Conservation (phyloP, 2,329 filamentous ascomycete genomes). For the Lachnellula subtilissima region DNA sequence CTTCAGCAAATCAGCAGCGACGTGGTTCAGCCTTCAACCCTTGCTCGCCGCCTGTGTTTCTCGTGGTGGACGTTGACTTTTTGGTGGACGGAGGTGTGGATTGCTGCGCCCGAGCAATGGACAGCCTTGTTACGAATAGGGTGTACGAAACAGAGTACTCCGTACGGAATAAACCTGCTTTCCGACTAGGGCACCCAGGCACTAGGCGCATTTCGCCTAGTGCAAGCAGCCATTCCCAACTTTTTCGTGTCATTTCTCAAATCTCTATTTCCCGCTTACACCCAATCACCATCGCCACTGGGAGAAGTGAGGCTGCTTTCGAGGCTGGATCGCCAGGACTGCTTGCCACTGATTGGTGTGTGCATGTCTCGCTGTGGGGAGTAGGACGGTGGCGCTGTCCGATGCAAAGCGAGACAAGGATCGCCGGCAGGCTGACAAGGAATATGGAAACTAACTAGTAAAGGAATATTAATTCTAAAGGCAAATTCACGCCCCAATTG, state of each 20-base stretch:
- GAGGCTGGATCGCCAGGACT: constrained; percentile 7
- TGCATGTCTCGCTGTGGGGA: background rate
- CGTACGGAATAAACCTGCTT: background rate
- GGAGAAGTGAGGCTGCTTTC: constrained; percentile 21
- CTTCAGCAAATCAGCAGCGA: constrained; percentile 14
- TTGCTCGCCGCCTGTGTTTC: background rate
- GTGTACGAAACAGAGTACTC: background rate
- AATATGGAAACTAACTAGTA: too few species aligned
- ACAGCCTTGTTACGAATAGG: constrained; percentile 7
- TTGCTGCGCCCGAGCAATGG: constrained; percentile 20
- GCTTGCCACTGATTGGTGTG: constrained; percentile 7
- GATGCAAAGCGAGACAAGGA: constrained; percentile 6
- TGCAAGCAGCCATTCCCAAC: constrained; percentile 2
- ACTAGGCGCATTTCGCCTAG: background rate
- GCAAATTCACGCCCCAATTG: background rate
- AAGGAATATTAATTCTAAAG: background rate
- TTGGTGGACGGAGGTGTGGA: background rate
- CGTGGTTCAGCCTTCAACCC: background rate
- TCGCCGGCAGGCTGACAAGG: constrained; percentile 6
- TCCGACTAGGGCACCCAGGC: background rate
- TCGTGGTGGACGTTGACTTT: background rate
- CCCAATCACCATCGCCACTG: constrained; percentile 11
- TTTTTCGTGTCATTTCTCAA: constrained; percentile 18
- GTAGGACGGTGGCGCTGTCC: constrained; percentile 20
- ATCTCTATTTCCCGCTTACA: constrained; percentile 15